Percentiles rank a stretch among this genome's conserved stretches.
Conservation (phyloP, 1,284 basidiomycete species). For the Heterobasidion occidentale region DNA sequence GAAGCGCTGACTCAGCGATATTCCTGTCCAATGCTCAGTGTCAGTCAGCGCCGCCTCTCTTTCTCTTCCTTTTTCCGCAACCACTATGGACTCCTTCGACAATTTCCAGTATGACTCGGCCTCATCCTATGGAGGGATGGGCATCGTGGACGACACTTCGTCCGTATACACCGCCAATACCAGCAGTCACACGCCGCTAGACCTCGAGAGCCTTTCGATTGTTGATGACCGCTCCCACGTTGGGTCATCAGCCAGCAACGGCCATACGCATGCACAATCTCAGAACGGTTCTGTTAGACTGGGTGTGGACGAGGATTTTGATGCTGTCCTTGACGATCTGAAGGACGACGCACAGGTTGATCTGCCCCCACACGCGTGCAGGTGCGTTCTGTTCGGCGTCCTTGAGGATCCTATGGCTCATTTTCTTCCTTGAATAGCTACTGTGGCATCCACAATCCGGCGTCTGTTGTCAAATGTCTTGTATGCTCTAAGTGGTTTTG, state of each 20-base stretch:
- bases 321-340: conserved; percentile 80
- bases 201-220: conserved; percentile 61
- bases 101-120: conserved; percentile 81
- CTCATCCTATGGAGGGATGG: conserved; percentile 69
- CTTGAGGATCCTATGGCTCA: background rate
- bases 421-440: conserved; percentile 48
- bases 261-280: conserved; percentile 23
- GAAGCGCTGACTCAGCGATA: background rate
- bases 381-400: conserved; percentile 40
- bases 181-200: conserved; percentile 35
- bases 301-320: conserved; percentile 71
- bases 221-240: conserved; percentile 40
- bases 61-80: background rate
- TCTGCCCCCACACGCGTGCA: conserved; percentile 88
- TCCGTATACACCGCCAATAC: conserved; percentile 78
- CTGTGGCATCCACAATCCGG: conserved; percentile 97
- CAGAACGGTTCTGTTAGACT: conserved; percentile 21
- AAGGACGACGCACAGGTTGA: conserved; percentile 83
- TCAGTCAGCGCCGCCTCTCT: background rate
- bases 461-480: conserved; percentile 95
- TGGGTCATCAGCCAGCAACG: conserved; percentile 16
- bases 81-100: conserved; percentile 74
- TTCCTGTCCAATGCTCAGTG: background rate
- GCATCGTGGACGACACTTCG: conserved; percentile 76
- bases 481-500: conserved; percentile 99